These are phyloP conservation scores for Herpetospermum pedunculosum DNA, from an alignment of 306 rosid species.

Conservation along the genomic window DNA sequence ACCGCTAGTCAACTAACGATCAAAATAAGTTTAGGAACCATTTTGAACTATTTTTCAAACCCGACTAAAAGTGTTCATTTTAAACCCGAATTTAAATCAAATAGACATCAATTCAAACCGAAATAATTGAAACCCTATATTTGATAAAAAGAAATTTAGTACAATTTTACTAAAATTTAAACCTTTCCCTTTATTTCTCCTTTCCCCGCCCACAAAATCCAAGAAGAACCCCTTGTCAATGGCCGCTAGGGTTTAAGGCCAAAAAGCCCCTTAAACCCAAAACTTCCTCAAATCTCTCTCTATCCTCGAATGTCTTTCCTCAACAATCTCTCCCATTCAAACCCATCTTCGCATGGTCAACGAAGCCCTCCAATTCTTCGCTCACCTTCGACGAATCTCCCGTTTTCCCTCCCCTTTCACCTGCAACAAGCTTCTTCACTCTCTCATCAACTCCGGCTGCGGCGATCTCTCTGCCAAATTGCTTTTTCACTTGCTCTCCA, in stretches of 20 bases:
- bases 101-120: too few species aligned
- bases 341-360: constrained; percentile 17
- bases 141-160: too few species aligned
- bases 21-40: too few species aligned
- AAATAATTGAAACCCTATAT: too few species aligned
- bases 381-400: constrained; percentile 19
- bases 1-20: too few species aligned
- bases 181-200: too few species aligned
- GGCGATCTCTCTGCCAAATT: constrained; percentile 21
- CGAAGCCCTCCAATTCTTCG: constrained; percentile 16
- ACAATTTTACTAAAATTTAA: too few species aligned
- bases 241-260: constrained; percentile 8
- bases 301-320: not conserved
- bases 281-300: not conserved
- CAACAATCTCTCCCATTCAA: not conserved
- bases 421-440: constrained; percentile 29
- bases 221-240: not conserved
- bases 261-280: not conserved
- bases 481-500: constrained; percentile 20
- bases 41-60: too few species aligned
- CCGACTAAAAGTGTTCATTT: too few species aligned
- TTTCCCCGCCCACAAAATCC: too few species aligned
- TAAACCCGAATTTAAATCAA: too few species aligned
- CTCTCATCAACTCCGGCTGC: constrained; percentile 17
- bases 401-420: constrained; percentile 15